Conservation (phyloP, 768 basidiomycete genomes). For the Hericium rajendrae region DNA sequence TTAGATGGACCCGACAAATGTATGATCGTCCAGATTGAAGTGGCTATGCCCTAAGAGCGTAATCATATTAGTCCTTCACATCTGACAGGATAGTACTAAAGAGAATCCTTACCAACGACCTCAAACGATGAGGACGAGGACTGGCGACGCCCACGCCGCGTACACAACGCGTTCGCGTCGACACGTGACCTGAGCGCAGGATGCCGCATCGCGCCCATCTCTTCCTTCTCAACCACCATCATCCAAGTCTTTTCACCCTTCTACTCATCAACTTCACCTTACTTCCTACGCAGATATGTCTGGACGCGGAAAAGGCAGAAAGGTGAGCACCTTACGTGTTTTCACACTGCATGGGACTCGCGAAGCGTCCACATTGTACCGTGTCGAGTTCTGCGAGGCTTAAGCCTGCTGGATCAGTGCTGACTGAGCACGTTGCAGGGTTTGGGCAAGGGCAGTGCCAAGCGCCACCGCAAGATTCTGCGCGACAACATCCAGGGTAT, state of each 20-base stretch:
- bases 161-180: not conserved
- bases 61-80: not conserved
- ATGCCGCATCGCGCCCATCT: conserved; percentile 9
- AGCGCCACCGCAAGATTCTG: conserved; percentile 94
- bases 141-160: not conserved
- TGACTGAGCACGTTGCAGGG: conserved; percentile 34
- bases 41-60: not conserved
- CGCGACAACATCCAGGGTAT: conserved; percentile 71
- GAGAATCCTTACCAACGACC: not conserved
- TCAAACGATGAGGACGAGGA: not conserved
- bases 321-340: conserved; percentile 30
- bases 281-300: conserved; percentile 50
- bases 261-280: conserved; percentile 14
- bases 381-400: conserved; percentile 5
- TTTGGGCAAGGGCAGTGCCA: conserved; percentile 94
- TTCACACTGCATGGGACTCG: not conserved
- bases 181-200: conserved; percentile 12
- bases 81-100: not conserved
- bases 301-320: conserved; percentile 95
- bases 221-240: conserved; percentile 14
- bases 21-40: not conserved
- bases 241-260: conserved; percentile 5
- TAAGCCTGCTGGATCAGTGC: conserved; percentile 1
- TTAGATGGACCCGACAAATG: not conserved
- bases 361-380: not conserved